Percentiles rank a stretch among this genome's conserved stretches.
phyloP scores from a whole-genome alignment of 371 early-diverging fungal species.

The Apophysomyces sp. region DNA sequence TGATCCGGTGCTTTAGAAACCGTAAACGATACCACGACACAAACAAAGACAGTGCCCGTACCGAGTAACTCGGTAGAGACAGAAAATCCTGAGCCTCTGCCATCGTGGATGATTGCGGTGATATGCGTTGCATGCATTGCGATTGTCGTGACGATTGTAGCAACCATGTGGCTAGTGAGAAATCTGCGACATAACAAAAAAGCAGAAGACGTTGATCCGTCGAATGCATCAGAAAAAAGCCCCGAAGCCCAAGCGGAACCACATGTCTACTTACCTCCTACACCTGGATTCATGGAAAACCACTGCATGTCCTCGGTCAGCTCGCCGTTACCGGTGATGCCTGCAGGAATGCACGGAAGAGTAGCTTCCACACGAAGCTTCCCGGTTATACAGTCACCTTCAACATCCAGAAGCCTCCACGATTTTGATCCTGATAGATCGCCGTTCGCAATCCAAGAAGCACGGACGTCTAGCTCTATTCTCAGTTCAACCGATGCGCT shows the following conservation, averaged over 20 bases:
- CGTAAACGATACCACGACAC: slow-evolving; percentile 24
- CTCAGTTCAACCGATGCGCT: slow-evolving; percentile 49
- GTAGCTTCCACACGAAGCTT: not conserved
- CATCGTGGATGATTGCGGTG: slow-evolving; percentile 44
- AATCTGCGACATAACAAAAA: slow-evolving; percentile 20
- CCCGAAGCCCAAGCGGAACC: slow-evolving; percentile 5
- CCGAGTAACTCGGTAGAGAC: not conserved
- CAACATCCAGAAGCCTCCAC: not conserved
- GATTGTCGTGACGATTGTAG: slow-evolving; percentile 23
- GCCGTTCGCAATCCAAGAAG: slow-evolving; percentile 10
- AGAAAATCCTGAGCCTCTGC: slow-evolving; percentile 7
- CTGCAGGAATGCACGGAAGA: not conserved
- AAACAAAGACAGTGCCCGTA: not conserved
- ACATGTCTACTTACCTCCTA: slow-evolving; percentile 5
- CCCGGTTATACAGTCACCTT: not conserved
- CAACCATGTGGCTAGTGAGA: slow-evolving; percentile 24
- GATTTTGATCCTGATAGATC: not conserved
- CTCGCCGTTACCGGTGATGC: slow-evolving; percentile 10
- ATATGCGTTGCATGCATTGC: slow-evolving; percentile 33
- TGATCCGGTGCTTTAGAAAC: slow-evolving; percentile 20
- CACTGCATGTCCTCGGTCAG: slow-evolving; percentile 12
- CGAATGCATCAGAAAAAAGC: not conserved
- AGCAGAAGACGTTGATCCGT: not conserved
- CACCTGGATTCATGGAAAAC: slow-evolving; percentile 6
- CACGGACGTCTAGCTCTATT: slow-evolving; percentile 41